Evolutionary conservation across 176 grass and related monocot genomes (phyloP), one percentile per base, ranked within the genome.

Genomic region (Oryza meyeriana): DNA sequence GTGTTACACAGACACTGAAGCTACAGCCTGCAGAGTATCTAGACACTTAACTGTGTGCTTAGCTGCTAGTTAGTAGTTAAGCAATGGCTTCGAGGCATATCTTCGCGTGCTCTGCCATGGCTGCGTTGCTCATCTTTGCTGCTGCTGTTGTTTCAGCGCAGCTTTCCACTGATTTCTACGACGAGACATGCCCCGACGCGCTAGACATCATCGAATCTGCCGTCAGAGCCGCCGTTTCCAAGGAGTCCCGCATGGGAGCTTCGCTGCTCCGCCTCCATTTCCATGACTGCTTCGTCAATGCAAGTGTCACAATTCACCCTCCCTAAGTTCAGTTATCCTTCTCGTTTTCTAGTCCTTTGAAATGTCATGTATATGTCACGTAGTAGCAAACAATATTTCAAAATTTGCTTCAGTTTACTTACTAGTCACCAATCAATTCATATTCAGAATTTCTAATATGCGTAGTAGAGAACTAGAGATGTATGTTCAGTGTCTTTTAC

Each of bases 171-270:
- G 85, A 89, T 10, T 93, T 93, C 77, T 93, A 93, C 76, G 84
- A 78, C 30, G 48, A 83, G 9, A 87, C 84, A 0, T 93, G 91
- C 77, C 87, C 91, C 0, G 81, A 84, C 67, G 87, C 91, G 6
- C 84, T 93, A 0, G 65, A 63, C 84, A 82, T 82, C 76, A 93
- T 93, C 76, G 50, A 87, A 32, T 77, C 77, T 26, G 86, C 84
- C 4, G 88, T 94, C 55, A 85, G 65, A 62, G 78, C 58, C 14
- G 88, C 88, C 2, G 78, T 93, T n/a, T 69, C 41, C 61, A 83
- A 88, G 17, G 91, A 94, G 40, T 79, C 79, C 36, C 91, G 91
- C 71, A 90, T 90, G 91, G 91, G 85, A 1, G 91, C 88, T 8
- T 92, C 90, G 2, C 59, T 92, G 58, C 86, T 92, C 24, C 86